Conservation (phyloP, 2,329 filamentous ascomycete genomes). For the Pyrenochaeta sp. region DNA sequence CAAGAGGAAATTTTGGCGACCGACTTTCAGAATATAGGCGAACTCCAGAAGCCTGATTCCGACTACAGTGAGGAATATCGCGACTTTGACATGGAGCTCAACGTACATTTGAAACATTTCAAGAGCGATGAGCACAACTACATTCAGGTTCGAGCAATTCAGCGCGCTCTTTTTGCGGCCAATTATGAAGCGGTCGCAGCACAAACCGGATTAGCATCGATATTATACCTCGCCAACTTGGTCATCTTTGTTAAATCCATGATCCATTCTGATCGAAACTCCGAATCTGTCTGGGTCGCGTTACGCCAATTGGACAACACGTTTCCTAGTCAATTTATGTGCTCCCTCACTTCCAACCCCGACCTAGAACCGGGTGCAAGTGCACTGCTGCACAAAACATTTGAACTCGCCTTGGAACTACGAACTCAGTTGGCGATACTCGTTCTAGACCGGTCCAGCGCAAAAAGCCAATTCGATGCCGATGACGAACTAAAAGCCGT, state of each 20-base stretch:
- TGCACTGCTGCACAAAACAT: slow-evolving; percentile 51
- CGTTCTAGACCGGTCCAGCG: slow-evolving; percentile 45
- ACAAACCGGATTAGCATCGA: slow-evolving; percentile 45
- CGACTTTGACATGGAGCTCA: slow-evolving; percentile 43
- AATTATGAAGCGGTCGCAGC: slow-evolving; percentile 22
- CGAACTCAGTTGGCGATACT: slow-evolving; percentile 63
- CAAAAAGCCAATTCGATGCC: slow-evolving; percentile 48
- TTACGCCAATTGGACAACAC: slow-evolving; percentile 42
- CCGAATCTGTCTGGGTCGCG: slow-evolving; percentile 37
- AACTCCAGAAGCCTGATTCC: slow-evolving; percentile 47
- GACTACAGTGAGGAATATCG: slow-evolving; percentile 49
- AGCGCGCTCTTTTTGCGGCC: slow-evolving; percentile 49
- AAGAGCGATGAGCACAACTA: slow-evolving; percentile 49
- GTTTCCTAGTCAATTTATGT: slow-evolving; percentile 47
- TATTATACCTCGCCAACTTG: slow-evolving; percentile 56
- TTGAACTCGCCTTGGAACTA: slow-evolving; percentile 60
- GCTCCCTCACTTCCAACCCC: slow-evolving; percentile 19
- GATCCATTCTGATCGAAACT: slow-evolving; percentile 35
- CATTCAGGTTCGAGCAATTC: slow-evolving; percentile 49
- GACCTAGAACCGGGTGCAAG: slow-evolving; percentile 47
- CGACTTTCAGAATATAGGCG: slow-evolving; percentile 32
- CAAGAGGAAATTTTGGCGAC: slow-evolving; percentile 22
- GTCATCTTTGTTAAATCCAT: slow-evolving; percentile 51
- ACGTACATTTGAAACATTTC: slow-evolving; percentile 46
- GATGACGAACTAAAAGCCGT: slow-evolving; percentile 48